phyloP scores from a whole-genome alignment of 768 basidiomycete genomes.

The Sarcomyxa edulis region DNA sequence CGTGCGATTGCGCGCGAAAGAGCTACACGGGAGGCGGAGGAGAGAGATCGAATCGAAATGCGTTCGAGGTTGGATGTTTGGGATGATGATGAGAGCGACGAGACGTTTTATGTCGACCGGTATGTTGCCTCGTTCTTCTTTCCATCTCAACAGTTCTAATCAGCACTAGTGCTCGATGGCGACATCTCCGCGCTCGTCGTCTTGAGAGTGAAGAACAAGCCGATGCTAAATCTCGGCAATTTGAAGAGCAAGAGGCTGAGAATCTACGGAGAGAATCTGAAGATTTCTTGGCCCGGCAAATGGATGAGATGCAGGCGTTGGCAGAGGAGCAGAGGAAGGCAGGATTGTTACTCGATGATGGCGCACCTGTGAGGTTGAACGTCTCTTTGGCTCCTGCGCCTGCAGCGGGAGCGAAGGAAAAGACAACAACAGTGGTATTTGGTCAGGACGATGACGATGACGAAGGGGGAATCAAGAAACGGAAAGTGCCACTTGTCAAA shows the following conservation, averaged over 20 bases:
- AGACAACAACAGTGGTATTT: conserved; percentile 65
- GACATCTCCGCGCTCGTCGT: conserved; percentile 63
- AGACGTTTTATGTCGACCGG: conserved; percentile 91
- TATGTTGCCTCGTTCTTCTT: conserved; percentile 27
- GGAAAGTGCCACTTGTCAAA: conserved; percentile 83
- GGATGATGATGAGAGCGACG: conserved; percentile 92
- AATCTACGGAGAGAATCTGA: conserved; percentile 88
- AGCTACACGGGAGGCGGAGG: conserved; percentile 69
- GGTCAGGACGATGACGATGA: conserved; percentile 81
- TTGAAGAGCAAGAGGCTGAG: conserved; percentile 83
- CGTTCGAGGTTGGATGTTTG: conserved; percentile 78
- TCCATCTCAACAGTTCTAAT: neutral
- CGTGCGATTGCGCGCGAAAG: conserved; percentile 71
- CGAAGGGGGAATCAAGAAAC: conserved; percentile 80
- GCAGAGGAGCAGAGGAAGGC: conserved; percentile 89
- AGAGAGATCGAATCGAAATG: conserved; percentile 76
- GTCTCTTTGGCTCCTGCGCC: conserved; percentile 58
- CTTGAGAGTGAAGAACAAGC: conserved; percentile 76
- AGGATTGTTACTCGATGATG: conserved; percentile 86
- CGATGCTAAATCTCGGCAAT: conserved; percentile 75
- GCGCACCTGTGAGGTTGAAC: conserved; percentile 82
- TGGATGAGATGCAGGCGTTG: conserved; percentile 93
- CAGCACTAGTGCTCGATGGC: conserved; percentile 71
- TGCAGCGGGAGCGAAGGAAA: conserved; percentile 38
- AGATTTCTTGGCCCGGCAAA: conserved; percentile 87